Evolutionary conservation across 2,329 filamentous ascomycete genomes (phyloP), one percentile per base, ranked within the genome.

Genomic region (Pseudogymnoascus destructans): DNA sequence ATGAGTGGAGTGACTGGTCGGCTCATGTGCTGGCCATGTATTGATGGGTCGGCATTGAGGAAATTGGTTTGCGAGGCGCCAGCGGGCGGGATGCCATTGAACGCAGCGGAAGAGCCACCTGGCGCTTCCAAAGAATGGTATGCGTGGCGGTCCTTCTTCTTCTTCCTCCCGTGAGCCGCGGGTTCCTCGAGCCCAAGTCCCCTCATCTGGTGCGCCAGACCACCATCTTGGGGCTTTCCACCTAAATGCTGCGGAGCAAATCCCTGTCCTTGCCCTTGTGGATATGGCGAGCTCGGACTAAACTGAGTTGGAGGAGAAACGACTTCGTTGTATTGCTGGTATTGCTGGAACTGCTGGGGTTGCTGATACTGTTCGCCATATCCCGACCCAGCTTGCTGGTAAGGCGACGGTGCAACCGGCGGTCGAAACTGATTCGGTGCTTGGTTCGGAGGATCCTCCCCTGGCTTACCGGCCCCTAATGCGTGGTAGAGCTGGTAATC

Each of bases 111-210:
- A 32, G 82, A 82, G 55, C 83, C 82, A 4, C 77, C 77, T 10
- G 84, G 78, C 19, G 87, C 82, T 63, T 92, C 89, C 57, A 97
- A 81, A 36, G 82, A 85, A 71, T 97, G 92, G 71, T 95, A 87
- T 63, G 91, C 92, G 73, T 97, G 92, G 60, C 89, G 82, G 70
- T 96, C 87, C 79, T 95, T 96, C 82, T 95, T 97, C 78, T 91
- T 89, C 71, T 77, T 86, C 70, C 82, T 73, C 63, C 71, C 70
- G 60, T 71, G 71, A 61, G 67, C 78, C 59, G 73, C 73, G 2
- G 75, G 74, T 55, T 79, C 70, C 33, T 76, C 74, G 64, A 95
- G 74, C 38, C 78, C 84, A 79, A 95, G 81, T 61, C 82, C 83
- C 40, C 85, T 84, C 85, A 95, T 86, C 71, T 95, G 89, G 58